A percentile compares a stretch with the other conserved stretches of the same genome.
phyloP scores from a whole-genome alignment of 2,329 filamentous ascomycete genomes.

The Trichoderma aggressivum region DNA sequence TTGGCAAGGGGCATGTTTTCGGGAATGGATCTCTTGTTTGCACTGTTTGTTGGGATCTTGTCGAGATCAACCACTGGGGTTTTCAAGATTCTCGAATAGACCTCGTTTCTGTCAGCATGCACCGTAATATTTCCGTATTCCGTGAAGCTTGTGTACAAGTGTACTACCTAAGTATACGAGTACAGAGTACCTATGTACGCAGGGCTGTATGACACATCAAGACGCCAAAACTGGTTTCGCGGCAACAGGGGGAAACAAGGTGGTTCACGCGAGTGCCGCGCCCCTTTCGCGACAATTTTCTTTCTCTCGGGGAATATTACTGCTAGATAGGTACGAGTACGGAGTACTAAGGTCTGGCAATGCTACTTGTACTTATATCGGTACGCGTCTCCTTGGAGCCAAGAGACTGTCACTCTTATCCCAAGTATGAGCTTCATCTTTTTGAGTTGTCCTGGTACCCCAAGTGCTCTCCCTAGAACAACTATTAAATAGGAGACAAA shows the following conservation, averaged over 20 bases:
- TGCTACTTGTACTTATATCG: background rate
- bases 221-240: background rate
- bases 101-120: background rate
- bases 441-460: background rate
- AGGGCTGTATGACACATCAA: background rate
- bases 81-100: background rate
- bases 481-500: background rate
- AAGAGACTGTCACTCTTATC: background rate
- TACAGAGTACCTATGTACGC: background rate
- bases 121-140: background rate
- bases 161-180: too few species aligned
- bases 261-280: background rate
- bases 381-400: background rate
- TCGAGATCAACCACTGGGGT: background rate
- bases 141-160: background rate
- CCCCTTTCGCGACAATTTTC: background rate
- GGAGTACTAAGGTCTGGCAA: background rate
- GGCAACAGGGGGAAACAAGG: background rate
- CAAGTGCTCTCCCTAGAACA: background rate
- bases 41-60: background rate
- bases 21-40: background rate
- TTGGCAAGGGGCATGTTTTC: background rate
- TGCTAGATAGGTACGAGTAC: too few species aligned
- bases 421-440: background rate
- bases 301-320: background rate